Base-by-base conservation (phyloP, 140 eudicot genomes). In the Flaveria floridana region DNA sequence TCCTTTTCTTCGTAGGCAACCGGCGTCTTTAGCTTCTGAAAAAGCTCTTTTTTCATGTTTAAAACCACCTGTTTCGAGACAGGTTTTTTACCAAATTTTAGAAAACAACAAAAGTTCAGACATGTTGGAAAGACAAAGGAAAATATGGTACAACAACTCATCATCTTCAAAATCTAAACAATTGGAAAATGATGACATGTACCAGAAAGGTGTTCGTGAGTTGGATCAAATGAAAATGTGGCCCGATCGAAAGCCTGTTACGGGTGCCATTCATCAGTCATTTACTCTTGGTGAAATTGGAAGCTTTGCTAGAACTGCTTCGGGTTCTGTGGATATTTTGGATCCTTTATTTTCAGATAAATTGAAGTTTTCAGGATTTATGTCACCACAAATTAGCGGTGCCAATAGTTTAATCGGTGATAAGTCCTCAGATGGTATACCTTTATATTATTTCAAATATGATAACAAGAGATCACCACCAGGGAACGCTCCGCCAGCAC, bases 111-210 rank as follows among this genome's bases (percentile, higher is more conserved):
- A 80, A 80, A 88, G 99, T 72, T 94, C 97, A 19, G 99, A 94
- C 78, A 94, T 94, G 99, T 74, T 94, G 72, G 97, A 94, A 87
- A 90, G 99, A 76, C 99, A 94, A 72, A 84, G 99, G 81, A 94
- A 88, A 84, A 94, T 94, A 47, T 94, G 99, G 99, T 90, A 94
- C 83, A 92, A 86, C 70, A 73, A 96, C 48, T 86, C 96, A 11
- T 64, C 92, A 46, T 84, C 95, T 18, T 52, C 96, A 70, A 96
- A 83, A 67, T 69, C 94, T 21, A 86, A 89, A 64, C 86, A 85
- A 72, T 64, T 73, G 56, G 98, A 87, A 71, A 66, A 79, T 13
- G 81, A 78, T 42, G 96, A 86, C 30, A 58, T 82, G 53, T 80
- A 72, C 41, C 88, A 87, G 55, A 88, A 74, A 71, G 86, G 85